Conservation (phyloP, 345 rosid genomes). For the Bruguiera parviflora region DNA sequence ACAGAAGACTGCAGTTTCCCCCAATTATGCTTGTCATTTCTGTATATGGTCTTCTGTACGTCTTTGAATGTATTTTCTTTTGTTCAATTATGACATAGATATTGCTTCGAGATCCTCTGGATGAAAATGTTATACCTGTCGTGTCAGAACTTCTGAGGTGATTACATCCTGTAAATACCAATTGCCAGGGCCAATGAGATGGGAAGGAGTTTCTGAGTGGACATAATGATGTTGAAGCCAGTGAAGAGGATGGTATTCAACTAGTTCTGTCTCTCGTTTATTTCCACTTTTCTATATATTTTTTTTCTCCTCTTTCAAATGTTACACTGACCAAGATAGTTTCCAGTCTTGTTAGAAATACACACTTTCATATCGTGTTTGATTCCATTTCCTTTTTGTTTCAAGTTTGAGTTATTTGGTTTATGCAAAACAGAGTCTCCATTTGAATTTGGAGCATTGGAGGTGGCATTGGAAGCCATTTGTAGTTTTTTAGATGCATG, state of each 20-base stretch:
- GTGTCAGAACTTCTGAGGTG: constrained; percentile 87
- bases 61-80: no score
- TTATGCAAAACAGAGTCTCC: constrained; percentile 55
- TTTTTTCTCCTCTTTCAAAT: no score
- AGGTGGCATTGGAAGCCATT: constrained; percentile 91
- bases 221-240: constrained; percentile 57
- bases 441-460: constrained; percentile 77
- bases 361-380: not conserved
- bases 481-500: constrained; percentile 93
- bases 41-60: no score
- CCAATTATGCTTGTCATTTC: no score
- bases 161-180: constrained; percentile 41
- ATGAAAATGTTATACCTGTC: constrained; percentile 78
- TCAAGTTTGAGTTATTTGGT: constrained; percentile 13
- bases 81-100: constrained; percentile 41
- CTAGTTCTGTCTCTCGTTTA: not conserved
- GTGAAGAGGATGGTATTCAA: constrained; percentile 88
- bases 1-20: no score
- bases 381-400: not conserved
- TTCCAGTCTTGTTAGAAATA: no score
- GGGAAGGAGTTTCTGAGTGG: constrained; percentile 41
- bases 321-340: no score
- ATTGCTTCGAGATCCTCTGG: constrained; percentile 76
- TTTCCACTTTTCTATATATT: no score
- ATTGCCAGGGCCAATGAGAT: constrained; percentile 38